phyloP scores from a whole-genome alignment of 1,284 basidiomycete species.

The Stereum hirsutum region DNA sequence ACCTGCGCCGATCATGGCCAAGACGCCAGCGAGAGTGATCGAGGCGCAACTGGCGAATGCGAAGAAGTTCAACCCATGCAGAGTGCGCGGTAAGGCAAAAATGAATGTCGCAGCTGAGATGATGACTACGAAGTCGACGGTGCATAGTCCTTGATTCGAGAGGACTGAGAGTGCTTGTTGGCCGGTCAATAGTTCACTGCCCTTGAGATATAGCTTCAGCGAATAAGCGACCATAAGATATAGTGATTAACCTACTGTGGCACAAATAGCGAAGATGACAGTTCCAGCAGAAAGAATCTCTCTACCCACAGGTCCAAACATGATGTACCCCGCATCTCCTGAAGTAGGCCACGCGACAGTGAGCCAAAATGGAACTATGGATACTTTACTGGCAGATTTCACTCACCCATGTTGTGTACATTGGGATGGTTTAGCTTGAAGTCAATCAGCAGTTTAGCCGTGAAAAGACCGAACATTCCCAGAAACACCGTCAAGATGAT shows the following conservation, averaged over 20 bases:
- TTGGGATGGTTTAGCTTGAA: constrained; percentile 49
- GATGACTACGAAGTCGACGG: constrained; percentile 33
- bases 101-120: constrained; percentile 34
- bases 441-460: constrained; percentile 43
- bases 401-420: constrained; percentile 49
- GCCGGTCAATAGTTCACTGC: constrained; percentile 37
- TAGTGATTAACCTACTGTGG: constrained; percentile 23
- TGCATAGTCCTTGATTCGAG: constrained; percentile 37
- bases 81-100: constrained; percentile 38
- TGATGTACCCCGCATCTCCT: constrained; percentile 46
- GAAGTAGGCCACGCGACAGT: constrained; percentile 1
- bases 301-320: constrained; percentile 40
- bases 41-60: constrained; percentile 26
- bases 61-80: constrained; percentile 36
- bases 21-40: background rate
- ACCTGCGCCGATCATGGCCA: constrained; percentile 44
- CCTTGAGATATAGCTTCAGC: constrained; percentile 20
- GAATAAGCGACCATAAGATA: background rate
- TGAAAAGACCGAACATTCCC: constrained; percentile 43
- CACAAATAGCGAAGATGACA: constrained; percentile 41
- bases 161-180: constrained; percentile 40
- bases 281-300: constrained; percentile 39
- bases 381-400: no score
- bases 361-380: background rate
- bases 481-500: constrained; percentile 45